Base-by-base conservation (phyloP, 192 early-diverging fungal genomes). In the Coemansia sp. region DNA sequence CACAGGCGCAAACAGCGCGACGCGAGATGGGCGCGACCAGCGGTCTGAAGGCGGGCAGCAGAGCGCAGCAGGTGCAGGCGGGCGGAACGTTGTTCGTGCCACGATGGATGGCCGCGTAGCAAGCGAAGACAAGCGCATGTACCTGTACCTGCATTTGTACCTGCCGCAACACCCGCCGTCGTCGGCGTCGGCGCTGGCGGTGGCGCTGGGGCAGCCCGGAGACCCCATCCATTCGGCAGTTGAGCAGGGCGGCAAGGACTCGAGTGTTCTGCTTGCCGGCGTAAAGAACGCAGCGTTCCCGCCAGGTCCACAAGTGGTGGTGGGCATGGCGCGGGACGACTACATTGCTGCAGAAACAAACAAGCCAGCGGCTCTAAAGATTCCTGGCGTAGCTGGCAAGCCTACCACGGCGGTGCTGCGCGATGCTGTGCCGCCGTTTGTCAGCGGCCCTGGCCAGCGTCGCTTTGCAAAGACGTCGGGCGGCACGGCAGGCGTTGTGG, bases 101-200 rank as follows among this genome's bases (percentile, higher is more conserved):
- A 68, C 51, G 41, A 73, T 78, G 76, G 60, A 54, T 27, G 69
- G 66, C 53, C 61, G 70, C n/a, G 56, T 69, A 24, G 59, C 65
- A 4, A 56, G 56, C 11, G 70, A 78, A 35, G 76, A 78, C 48
- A 78, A 73, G 70, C 76, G 76, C 43, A 78, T 78, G 76, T 61
- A 78, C 32, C 71, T 78, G n/a, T 78, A 78, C 51, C 35, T 68
- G 38, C 76, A 78, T 48, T 55, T 78, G 59, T 66, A 73, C 23
- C 60, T 73, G 16, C 71, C 76, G 3, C 70, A 69, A 53, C 76
- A 78, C 38, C 76, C 76, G 32, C 76, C 76, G 2, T 64, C 70
- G 26, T 73, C 76, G 18, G 76, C 71, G 37, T 38, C 62, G 4
- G 64, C 76, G 48, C 65, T 69, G 60, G 56, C 60, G 12, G 8